Base-by-base conservation (phyloP, 345 rosid genomes). In the Eucalyptus urophylla region DNA sequence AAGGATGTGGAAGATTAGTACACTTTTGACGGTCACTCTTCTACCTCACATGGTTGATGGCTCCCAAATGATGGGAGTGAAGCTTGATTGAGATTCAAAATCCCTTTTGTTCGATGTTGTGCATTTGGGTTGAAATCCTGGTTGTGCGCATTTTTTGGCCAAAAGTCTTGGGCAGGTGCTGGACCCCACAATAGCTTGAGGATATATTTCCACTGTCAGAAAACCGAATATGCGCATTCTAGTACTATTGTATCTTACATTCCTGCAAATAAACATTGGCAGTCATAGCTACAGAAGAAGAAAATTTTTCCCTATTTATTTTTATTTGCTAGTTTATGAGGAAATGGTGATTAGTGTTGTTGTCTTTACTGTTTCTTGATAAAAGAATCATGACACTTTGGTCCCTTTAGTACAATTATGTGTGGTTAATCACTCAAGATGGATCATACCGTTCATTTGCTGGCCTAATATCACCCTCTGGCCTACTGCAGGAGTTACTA, bases 401-500 rank as follows among this genome's bases (percentile, higher is more conserved):
- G 83, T 86, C 27, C 40, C 49, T 45, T 50, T 25, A 86, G 56
- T 14, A 86, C 37, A 50, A 86, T 29, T 45, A 49, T 25, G 56
- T 22, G 14, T 86, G 29, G 37, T 53, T 86, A 12, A 22, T 86
- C 40, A 44, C 62, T 86, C 43, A 1, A 50, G 87, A 31, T 27
- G 44, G 83, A 76, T 25, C 37, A 14, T n/a, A 14, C 76, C 8
- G 5, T 76, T 40, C 83, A 76, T 76, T 76, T 76, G 83, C 83
- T 40, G 83, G 83, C 83, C 83, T 76, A 37, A 76, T 21, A 19
- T 72, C 14, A 76, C 27, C 25, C 47, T 10, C 83, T 17, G 27
- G 37, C 85, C 49, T 87, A 81, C 29, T 93, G 91, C 94, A 98
- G 99, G 98, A 98, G 99, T 91, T 98, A 97, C 90, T 98, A 98